Evolutionary conservation across 108 stramenopile genomes (phyloP).

Genomic region (Nitzschia inconspicua): DNA sequence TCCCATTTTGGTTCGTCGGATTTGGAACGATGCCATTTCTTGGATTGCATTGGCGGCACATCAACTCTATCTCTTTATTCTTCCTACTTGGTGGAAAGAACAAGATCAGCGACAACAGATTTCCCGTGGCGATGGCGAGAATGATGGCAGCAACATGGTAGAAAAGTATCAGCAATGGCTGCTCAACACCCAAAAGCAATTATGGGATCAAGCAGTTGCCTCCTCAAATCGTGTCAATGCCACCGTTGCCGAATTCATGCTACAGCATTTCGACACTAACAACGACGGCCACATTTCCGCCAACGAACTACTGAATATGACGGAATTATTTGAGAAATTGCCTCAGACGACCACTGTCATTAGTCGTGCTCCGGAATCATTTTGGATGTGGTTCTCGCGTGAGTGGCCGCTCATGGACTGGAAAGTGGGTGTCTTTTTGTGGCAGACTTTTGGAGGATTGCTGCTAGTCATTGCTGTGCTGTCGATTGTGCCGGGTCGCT

Average conservation of each 20-base stretch:
- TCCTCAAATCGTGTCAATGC: conserved; percentile 1
- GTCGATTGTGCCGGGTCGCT: conserved; percentile 65
- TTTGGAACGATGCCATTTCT: conserved; percentile 25
- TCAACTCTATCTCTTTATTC: conserved; percentile 36
- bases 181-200: conserved; percentile 3
- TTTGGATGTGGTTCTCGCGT: conserved; percentile 35
- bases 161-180: background rate
- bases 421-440: conserved; percentile 65
- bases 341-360: background rate
- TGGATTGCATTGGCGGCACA: background rate
- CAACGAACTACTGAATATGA: conserved; percentile 34
- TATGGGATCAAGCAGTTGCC: conserved; percentile 30
- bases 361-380: conserved; percentile 5
- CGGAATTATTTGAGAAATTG: conserved; percentile 21
- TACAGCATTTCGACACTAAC: conserved; percentile 33
- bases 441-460: conserved; percentile 67
- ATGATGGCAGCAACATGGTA: background rate
- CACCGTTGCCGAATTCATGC: conserved; percentile 20
- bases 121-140: background rate
- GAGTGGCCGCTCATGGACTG: conserved; percentile 68
- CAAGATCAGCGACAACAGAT: background rate
- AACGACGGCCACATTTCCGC: conserved; percentile 35
- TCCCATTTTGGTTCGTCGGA: conserved; percentile 39
- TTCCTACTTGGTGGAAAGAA: conserved; percentile 37
- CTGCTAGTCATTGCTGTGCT: conserved; percentile 42